These are phyloP conservation scores for Ceriops tagal DNA, from an alignment of 345 rosid genomes.

Conservation along the genomic window DNA sequence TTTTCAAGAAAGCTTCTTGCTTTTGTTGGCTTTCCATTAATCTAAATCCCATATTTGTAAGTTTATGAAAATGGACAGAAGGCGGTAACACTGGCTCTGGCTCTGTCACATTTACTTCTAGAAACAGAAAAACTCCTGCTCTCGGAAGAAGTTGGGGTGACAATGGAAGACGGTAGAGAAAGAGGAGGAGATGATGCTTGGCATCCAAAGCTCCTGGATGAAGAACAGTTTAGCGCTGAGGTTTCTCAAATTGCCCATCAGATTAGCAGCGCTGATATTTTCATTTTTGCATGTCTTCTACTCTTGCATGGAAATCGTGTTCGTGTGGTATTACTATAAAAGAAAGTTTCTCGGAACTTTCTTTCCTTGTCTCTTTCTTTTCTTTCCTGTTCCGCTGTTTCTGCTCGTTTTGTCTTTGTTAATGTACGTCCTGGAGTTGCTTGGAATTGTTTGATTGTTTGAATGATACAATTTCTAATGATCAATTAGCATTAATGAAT, in stretches of 20 bases:
- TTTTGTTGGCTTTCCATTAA: too few species aligned
- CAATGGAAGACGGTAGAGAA: background rate
- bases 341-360: background rate
- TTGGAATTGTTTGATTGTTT: background rate
- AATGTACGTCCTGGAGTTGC: background rate
- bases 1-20: too few species aligned
- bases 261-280: slow-evolving; percentile 63
- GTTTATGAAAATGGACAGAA: too few species aligned
- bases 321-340: background rate
- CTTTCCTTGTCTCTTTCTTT: background rate
- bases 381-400: too few species aligned
- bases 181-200: slow-evolving; percentile 4
- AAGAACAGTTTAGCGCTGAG: slow-evolving; percentile 29
- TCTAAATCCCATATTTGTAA: too few species aligned
- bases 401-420: too few species aligned
- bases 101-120: slow-evolving; percentile 7
- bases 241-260: slow-evolving; percentile 79
- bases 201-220: slow-evolving; percentile 24
- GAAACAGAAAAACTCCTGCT: slow-evolving; percentile 27
- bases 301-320: background rate
- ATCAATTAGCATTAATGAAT: too few species aligned
- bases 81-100: slow-evolving; percentile 13
- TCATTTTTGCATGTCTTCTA: background rate
- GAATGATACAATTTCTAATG: background rate
- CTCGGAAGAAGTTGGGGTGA: slow-evolving; percentile 6